Evolutionary conservation across 108 stramenopile species (phyloP), one percentile per base, ranked within the genome.

Genomic region (Seminavis robusta): DNA sequence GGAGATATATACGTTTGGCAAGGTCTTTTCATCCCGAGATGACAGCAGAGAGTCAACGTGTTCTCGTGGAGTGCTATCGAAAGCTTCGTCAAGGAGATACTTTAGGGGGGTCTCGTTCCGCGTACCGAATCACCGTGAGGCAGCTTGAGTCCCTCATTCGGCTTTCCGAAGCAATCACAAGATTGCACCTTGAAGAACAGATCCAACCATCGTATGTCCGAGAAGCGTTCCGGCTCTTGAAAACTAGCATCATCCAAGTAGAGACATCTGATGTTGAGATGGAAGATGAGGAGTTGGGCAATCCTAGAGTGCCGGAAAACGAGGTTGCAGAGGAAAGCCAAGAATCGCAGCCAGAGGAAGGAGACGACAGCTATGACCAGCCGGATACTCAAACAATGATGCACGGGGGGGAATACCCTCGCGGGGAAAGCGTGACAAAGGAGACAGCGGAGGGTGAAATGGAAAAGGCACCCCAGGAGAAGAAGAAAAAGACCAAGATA

Each of bases 71-170:
- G 50, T 99, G 97, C 66, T 99, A 99, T 63, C 83, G 95, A 8
- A 90, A 86, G 33, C 76, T 99, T 17, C 84, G 98, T 13, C 93
- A 96, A 75, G 89, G 93, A 20, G 98, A 99, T 63, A 86, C 85
- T 25, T 62, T 96, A 58, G 98, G 98, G 15, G 76, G 93, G 25
- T 88, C 71, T 48, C 81, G 94, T 21, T 93, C 95, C 6, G 97
- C 98, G 5, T 99, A 97, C 63, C 89, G 98, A 26, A 98, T 99
- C 60, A 99, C 98, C 4, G 98, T 99, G 36, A 91, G 98, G 39
- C 98, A 99, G 75, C 80, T 99, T 20, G 98, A 99, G 73, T 94
- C 94, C 19, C 75, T 99, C 78, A 90, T 99, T 61, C 94, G 98
- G 11, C 82, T 99, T 25, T 91, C 92, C 15, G 98, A 99, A 74